phyloP scores from a whole-genome alignment of 2,329 filamentous ascomycete species.

The Trichoderma sp. region DNA sequence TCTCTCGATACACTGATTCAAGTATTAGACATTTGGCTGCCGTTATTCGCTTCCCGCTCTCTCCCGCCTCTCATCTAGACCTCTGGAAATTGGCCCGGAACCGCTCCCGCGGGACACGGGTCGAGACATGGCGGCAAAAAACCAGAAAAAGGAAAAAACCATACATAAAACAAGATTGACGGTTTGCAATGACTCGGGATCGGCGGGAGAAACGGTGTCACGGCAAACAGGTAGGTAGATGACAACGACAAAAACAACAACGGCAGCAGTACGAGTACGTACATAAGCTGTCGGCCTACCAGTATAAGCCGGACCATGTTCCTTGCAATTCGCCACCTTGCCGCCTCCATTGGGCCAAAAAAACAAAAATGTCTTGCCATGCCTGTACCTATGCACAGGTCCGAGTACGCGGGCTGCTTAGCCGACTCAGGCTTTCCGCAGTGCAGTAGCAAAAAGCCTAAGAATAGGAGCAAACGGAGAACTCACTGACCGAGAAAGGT shows the following conservation, averaged over 20 bases:
- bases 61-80: neutral
- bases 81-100: slow-evolving; percentile 8
- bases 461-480: neutral
- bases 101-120: slow-evolving; percentile 5
- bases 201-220: slow-evolving; percentile 1
- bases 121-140: neutral
- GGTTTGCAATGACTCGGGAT: slow-evolving; percentile 17
- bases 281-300: neutral
- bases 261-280: neutral
- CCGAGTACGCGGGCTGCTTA: neutral
- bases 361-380: neutral
- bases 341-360: neutral
- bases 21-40: neutral
- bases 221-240: neutral
- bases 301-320: neutral
- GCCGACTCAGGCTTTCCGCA: neutral
- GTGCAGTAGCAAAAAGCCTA: neutral
- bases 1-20: neutral
- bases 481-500: neutral
- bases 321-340: slow-evolving; percentile 9
- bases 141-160: neutral
- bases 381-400: neutral
- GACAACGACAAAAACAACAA: neutral
- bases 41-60: neutral
- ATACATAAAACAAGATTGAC: neutral